These are phyloP conservation scores for Euphorbia schlechtendalii DNA, from an alignment of 441 rosid genomes.

Conservation along the genomic window DNA sequence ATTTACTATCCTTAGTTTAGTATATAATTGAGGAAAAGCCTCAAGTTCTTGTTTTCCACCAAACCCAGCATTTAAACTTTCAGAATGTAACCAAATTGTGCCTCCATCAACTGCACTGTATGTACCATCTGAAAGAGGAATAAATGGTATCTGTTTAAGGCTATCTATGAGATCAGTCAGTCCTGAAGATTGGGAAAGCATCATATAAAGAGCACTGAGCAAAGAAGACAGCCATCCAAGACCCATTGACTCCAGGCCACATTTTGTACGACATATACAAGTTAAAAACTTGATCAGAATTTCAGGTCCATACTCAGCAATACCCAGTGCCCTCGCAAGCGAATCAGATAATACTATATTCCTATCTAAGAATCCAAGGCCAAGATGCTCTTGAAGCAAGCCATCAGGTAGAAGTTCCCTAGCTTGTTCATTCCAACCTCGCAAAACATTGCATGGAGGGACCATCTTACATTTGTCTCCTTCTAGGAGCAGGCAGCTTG, in stretches of 20 bases:
- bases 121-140: slow-evolving; percentile 83
- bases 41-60: slow-evolving; percentile 50
- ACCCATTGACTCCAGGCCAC: slow-evolving; percentile 63
- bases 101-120: slow-evolving; percentile 70
- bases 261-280: slow-evolving; percentile 44
- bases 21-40: slow-evolving; percentile 65
- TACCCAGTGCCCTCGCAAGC: slow-evolving; percentile 74
- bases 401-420: slow-evolving; percentile 48
- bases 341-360: slow-evolving; percentile 74
- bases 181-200: slow-evolving; percentile 47
- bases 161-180: slow-evolving; percentile 36
- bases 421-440: slow-evolving; percentile 82
- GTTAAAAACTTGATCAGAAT: slow-evolving; percentile 57
- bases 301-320: slow-evolving; percentile 76
- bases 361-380: slow-evolving; percentile 75
- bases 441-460: slow-evolving; percentile 86
- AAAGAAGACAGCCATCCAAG: slow-evolving; percentile 67
- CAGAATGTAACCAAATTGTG: slow-evolving; percentile 78
- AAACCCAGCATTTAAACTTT: slow-evolving; percentile 29
- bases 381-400: slow-evolving; percentile 76
- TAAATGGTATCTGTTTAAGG: slow-evolving; percentile 59
- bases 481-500: slow-evolving; percentile 77
- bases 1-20: slow-evolving; percentile 65
- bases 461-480: slow-evolving; percentile 67
- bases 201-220: slow-evolving; percentile 47